These are phyloP conservation scores for Candida pseudoviswanathii DNA, from an alignment of 1,139 yeast species.

Conservation along the genomic window DNA sequence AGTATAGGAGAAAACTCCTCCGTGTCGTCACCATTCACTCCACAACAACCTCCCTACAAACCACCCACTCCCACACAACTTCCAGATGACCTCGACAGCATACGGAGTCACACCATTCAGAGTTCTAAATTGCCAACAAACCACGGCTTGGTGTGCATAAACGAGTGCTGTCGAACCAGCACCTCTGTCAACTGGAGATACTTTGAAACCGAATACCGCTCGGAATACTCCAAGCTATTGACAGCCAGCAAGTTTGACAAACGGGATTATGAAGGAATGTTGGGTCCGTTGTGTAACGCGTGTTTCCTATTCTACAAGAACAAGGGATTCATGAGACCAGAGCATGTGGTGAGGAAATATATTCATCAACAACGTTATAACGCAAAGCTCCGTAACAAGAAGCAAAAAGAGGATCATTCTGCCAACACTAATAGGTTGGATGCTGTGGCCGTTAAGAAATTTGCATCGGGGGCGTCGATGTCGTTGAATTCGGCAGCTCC, in stretches of 20 bases:
- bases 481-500: constrained; percentile 4
- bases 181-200: constrained; percentile 51
- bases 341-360: constrained; percentile 49
- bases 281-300: constrained; percentile 54
- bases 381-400: constrained; percentile 20
- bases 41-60: constrained; percentile 40
- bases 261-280: constrained; percentile 49
- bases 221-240: constrained; percentile 41
- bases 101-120: constrained; percentile 47
- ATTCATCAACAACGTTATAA: constrained; percentile 49
- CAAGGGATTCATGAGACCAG: constrained; percentile 56
- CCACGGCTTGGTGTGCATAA: constrained; percentile 47
- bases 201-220: constrained; percentile 45
- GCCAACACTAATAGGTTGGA: constrained; percentile 2
- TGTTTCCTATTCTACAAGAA: constrained; percentile 50
- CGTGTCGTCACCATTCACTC: constrained; percentile 44
- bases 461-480: constrained; percentile 1
- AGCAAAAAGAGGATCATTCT: constrained; percentile 23
- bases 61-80: constrained; percentile 12
- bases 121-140: constrained; percentile 38
- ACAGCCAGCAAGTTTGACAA: constrained; percentile 44
- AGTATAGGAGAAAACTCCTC: constrained; percentile 9
- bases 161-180: constrained; percentile 45
- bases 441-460: constrained; percentile 8
- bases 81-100: constrained; percentile 46